Evolutionary conservation across 805 yeast genomes (phyloP).

Genomic region (Candida namnaoensis): DNA sequence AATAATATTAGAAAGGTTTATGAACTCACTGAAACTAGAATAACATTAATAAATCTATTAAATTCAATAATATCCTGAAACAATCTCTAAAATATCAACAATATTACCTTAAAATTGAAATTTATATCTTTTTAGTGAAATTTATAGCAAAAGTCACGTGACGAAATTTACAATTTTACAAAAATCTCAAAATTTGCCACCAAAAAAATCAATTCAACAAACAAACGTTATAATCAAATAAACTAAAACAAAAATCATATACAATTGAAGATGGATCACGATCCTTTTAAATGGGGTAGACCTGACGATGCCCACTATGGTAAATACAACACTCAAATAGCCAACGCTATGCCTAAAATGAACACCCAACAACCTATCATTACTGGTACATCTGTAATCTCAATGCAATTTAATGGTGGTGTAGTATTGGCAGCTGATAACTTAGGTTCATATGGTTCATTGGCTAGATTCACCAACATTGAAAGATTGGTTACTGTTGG

Average conservation of each 20-base stretch:
- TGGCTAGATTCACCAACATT: constrained; percentile 76
- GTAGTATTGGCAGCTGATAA: constrained; percentile 93
- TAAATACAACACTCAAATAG: constrained; percentile 62
- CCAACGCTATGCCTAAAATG: constrained; percentile 64
- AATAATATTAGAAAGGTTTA: too few species aligned
- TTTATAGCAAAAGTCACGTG: too few species aligned
- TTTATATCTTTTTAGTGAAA: too few species aligned
- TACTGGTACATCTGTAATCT: constrained; percentile 94
- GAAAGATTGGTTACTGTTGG: constrained; percentile 87
- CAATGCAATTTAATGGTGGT: constrained; percentile 84
- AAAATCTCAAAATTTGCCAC: not conserved
- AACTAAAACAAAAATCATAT: constrained; percentile 1
- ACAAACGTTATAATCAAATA: too few species aligned
- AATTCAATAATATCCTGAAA: too few species aligned
- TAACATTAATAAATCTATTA: too few species aligned
- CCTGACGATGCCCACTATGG: constrained; percentile 83
- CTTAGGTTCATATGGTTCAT: constrained; percentile 87
- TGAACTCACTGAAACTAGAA: too few species aligned
- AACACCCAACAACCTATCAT: constrained; percentile 92
- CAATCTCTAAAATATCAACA: too few species aligned
- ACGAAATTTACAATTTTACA: not conserved
- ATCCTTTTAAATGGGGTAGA: constrained; percentile 93
- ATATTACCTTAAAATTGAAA: too few species aligned
- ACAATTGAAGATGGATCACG: constrained; percentile 82
- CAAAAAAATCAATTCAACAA: not conserved